These are phyloP conservation scores for Fusarium buxicola DNA, from an alignment of 2,329 filamentous ascomycete species.

Conservation along the genomic window DNA sequence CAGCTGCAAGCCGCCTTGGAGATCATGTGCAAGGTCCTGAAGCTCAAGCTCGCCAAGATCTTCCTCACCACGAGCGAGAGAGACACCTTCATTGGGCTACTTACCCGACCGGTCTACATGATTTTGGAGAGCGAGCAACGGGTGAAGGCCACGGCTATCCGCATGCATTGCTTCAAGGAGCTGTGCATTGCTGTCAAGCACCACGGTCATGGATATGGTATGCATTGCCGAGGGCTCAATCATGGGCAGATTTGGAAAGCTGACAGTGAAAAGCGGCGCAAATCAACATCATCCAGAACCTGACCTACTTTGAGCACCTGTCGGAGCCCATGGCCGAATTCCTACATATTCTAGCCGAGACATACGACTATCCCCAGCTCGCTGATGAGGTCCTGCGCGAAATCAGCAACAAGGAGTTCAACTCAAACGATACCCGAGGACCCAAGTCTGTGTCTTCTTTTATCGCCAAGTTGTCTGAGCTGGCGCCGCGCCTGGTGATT, in stretches of 20 bases:
- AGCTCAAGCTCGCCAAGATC: slow-evolving; percentile 89
- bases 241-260: slow-evolving; percentile 16
- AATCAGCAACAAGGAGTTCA: slow-evolving; percentile 97
- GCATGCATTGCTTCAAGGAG: slow-evolving; percentile 98
- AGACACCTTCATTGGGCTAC: slow-evolving; percentile 91
- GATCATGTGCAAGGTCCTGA: slow-evolving; percentile 95
- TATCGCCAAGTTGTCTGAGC: slow-evolving; percentile 90
- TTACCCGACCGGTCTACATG: slow-evolving; percentile 93
- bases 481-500: slow-evolving; percentile 90
- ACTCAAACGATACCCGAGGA: slow-evolving; percentile 92
- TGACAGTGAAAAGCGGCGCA: slow-evolving; percentile 76
- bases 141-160: slow-evolving; percentile 86
- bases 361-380: slow-evolving; percentile 97
- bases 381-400: slow-evolving; percentile 94
- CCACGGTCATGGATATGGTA: slow-evolving; percentile 95
- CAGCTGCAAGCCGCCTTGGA: slow-evolving; percentile 92
- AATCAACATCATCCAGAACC: slow-evolving; percentile 96
- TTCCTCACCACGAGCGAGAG: slow-evolving; percentile 97
- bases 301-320: slow-evolving; percentile 99
- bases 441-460: slow-evolving; percentile 97
- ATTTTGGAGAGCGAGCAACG: slow-evolving; percentile 94
- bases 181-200: slow-evolving; percentile 97
- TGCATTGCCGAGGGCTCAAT: background rate
- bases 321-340: slow-evolving; percentile 99
- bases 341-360: slow-evolving; percentile 92